These are phyloP conservation scores for Raffaelea ambrosiae DNA, from an alignment of 2,329 filamentous ascomycete species.

Conservation along the genomic window DNA sequence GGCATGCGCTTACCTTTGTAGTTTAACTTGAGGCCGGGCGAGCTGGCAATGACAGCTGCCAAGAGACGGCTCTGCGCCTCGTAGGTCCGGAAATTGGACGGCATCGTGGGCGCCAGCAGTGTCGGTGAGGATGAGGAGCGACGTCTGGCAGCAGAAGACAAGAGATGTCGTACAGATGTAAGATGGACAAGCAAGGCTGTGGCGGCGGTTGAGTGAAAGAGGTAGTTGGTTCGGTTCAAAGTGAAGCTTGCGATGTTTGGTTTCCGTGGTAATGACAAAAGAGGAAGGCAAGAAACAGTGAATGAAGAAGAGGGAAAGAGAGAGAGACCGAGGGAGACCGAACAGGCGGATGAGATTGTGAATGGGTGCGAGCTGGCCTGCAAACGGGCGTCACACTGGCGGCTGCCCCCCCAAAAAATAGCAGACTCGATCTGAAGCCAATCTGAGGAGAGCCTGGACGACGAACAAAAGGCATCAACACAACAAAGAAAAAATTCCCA, in stretches of 20 bases:
- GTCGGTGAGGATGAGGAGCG: neutral
- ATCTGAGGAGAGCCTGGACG: neutral
- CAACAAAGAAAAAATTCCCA: neutral
- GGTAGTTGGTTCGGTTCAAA: no score
- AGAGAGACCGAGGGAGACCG: no score
- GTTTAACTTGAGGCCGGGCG: conserved; percentile 46
- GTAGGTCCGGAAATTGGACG: conserved; percentile 51
- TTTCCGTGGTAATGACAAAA: no score
- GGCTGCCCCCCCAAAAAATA: no score
- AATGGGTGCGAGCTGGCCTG: neutral
- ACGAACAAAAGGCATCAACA: neutral
- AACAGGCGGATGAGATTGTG: no score
- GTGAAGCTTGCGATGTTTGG: no score
- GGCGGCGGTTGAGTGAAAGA: no score
- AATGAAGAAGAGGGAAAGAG: neutral
- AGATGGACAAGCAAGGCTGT: no score
- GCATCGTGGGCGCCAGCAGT: conserved; percentile 22
- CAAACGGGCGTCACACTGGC: no score
- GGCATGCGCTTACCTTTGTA: conserved; percentile 45
- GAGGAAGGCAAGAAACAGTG: neutral
- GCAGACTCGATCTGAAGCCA: no score
- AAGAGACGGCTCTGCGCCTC: conserved; percentile 53
- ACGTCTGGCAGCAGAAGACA: no score
- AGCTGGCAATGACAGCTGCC: conserved; percentile 51
- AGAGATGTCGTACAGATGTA: no score